These are phyloP conservation scores for Tetraselmis chui DNA, from an alignment of 139 green algal genomes.

Conservation along the genomic window DNA sequence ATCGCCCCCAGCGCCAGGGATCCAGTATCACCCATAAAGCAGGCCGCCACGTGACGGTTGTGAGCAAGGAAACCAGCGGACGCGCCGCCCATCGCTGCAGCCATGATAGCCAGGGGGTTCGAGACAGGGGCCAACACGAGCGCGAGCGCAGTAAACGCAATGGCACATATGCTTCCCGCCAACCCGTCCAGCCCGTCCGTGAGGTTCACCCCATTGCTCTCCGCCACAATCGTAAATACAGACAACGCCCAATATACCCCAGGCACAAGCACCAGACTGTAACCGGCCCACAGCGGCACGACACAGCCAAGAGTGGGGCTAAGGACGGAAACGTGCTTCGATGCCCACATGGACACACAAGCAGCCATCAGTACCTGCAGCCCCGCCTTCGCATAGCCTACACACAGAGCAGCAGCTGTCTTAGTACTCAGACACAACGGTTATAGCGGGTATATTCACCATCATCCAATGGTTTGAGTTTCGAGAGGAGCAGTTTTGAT, in stretches of 20 bases:
- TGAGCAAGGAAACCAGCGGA: slow-evolving; percentile 34
- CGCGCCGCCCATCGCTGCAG: slow-evolving; percentile 7
- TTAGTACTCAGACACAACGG: too few relatives aligned
- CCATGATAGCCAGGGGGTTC: slow-evolving; percentile 2
- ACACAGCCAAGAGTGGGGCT: not conserved
- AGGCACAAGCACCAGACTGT: not conserved
- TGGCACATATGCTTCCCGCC: slow-evolving; percentile 23
- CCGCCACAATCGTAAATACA: slow-evolving; percentile 26
- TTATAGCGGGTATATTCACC: too few relatives aligned
- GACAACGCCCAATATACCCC: slow-evolving; percentile 24
- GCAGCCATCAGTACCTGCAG: not conserved
- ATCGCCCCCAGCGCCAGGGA: slow-evolving; percentile 36
- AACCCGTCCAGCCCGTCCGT: slow-evolving; percentile 53
- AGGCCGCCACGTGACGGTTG: slow-evolving; percentile 35
- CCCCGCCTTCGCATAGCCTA: not conserved
- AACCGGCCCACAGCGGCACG: not conserved
- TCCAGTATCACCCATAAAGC: slow-evolving; percentile 58
- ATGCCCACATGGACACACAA: not conserved
- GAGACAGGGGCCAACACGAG: not conserved
- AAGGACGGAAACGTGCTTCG: not conserved
- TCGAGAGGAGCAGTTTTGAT: too few relatives aligned
- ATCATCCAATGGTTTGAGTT: too few relatives aligned
- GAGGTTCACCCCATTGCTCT: slow-evolving; percentile 51
- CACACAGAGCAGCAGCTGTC: too few relatives aligned
- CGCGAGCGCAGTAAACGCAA: not conserved